These are phyloP conservation scores for Xylaria bambusicola DNA, from an alignment of 495 filamentous ascomycete species.

Conservation along the genomic window DNA sequence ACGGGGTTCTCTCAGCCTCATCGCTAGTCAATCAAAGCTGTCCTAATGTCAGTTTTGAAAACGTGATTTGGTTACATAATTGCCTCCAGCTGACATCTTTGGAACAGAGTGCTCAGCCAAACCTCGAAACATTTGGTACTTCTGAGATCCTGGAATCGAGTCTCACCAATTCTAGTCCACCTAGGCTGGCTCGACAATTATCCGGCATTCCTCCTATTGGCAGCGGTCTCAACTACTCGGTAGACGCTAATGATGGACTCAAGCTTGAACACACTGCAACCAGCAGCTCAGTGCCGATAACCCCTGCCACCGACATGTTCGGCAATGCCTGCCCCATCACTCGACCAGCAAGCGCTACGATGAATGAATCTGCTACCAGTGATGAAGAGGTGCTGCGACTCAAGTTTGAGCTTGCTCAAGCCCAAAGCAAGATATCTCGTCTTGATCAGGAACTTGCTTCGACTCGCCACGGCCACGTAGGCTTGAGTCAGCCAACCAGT, in stretches of 20 bases:
- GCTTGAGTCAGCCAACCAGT: constrained; percentile 23
- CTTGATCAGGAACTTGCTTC: constrained; percentile 85
- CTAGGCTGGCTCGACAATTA: constrained; percentile 70
- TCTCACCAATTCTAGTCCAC: constrained; percentile 62
- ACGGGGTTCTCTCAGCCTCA: constrained; percentile 41
- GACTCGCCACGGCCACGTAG: constrained; percentile 59
- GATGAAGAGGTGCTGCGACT: constrained; percentile 51
- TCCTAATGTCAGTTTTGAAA: constrained; percentile 39
- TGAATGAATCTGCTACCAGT: constrained; percentile 31
- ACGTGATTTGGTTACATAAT: neutral
- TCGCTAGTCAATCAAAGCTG: constrained; percentile 52
- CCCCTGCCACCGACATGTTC: constrained; percentile 58
- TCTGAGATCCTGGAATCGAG: constrained; percentile 36
- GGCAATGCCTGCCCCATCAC: constrained; percentile 45
- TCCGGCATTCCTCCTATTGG: constrained; percentile 35
- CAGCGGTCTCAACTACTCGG: neutral
- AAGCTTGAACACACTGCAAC: constrained; percentile 50
- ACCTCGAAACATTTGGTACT: constrained; percentile 40
- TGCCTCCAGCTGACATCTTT: constrained; percentile 31
- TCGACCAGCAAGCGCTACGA: constrained; percentile 47
- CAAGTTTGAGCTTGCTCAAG: constrained; percentile 75
- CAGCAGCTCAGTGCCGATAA: constrained; percentile 57
- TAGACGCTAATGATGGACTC: constrained; percentile 5
- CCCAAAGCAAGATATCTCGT: constrained; percentile 75
- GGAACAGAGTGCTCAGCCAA: constrained; percentile 51